Base-by-base conservation (phyloP, 2,329 filamentous ascomycete species). In the Trichophyton benhamiae region DNA sequence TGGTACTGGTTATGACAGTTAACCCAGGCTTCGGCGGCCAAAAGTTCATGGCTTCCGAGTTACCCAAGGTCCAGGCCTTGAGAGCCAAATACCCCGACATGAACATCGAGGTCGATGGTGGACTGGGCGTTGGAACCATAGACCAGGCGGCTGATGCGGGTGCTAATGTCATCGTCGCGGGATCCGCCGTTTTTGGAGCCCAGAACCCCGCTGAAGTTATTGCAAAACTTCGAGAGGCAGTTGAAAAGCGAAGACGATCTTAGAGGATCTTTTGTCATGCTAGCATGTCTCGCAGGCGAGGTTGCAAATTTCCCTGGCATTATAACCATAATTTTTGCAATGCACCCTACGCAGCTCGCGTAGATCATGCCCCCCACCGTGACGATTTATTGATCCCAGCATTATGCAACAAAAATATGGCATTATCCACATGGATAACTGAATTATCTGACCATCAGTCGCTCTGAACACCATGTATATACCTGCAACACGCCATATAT, bases 1-100 rank as follows among this genome's bases (percentile, higher is more conserved):
- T 99, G 94, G 91, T 96, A 42, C 85, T 99, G 17, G 83, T 99
- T 63, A 99, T 99, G 94, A 99, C 94, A 0, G 94, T 99, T 49
- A 84, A 99, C 76, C 94, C 94, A 52, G 94, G 94, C 53, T 99
- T 99, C 72, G 94, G 94, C 65, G 94, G 94, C 5, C 94, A 99
- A 73, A 96, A 96, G 72, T 99, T 99, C 80, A 97, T 97, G 91
- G 86, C 90, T 11, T 89, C 89, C 5, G 90, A 96, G 78, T 83
- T 99, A 67, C 91, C 92, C 71, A 99, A 99, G 78, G 94, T 99
- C 25, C 77, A 87, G 66, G 90, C 87, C 44, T 80, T 99, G 67
- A 85, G 94, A 63, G 78, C 86, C 71, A 85, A 83, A 70, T 99
- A 97, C 73, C 92, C 94, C 1, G 83, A 96, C 4, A 78, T 99